Evolutionary conservation across 352 stramenopile species (phyloP).

Genomic region (Globisporangium canariense): DNA sequence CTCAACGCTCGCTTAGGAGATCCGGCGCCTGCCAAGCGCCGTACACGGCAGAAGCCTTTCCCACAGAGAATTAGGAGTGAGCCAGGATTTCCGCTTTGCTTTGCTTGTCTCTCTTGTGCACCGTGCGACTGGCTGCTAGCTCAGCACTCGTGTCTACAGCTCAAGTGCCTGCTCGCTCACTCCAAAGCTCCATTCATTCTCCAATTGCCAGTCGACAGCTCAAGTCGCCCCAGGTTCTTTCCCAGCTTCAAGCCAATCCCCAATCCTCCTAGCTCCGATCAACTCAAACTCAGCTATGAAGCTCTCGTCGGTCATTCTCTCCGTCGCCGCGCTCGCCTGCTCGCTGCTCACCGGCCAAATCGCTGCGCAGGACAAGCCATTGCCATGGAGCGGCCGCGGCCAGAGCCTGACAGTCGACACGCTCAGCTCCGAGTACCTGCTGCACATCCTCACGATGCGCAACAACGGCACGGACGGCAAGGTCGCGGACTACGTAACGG

Average conservation of each 20-base stretch:
- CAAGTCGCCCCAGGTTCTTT: background rate
- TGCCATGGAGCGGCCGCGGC: constrained; percentile 60
- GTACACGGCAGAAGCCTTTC: no score
- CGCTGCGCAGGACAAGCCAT: constrained; percentile 21
- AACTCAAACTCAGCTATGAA: constrained; percentile 18
- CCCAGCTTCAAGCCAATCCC: background rate
- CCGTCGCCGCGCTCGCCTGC: constrained; percentile 23
- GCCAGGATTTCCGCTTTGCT: background rate
- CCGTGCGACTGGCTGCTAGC: no score
- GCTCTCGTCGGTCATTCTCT: constrained; percentile 27
- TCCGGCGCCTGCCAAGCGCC: no score
- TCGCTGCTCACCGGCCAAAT: constrained; percentile 15
- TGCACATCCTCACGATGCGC: constrained; percentile 64
- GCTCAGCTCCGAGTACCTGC: constrained; percentile 53
- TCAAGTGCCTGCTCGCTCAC: background rate
- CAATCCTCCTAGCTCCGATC: background rate
- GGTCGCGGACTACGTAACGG: constrained; percentile 46
- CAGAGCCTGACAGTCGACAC: constrained; percentile 49
- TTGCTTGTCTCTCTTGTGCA: background rate
- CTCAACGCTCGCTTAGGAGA: no score
- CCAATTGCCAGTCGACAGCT: constrained; percentile 3
- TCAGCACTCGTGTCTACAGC: background rate
- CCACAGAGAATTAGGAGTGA: no score
- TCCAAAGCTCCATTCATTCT: constrained; percentile 1
- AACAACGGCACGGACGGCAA: constrained; percentile 37